phyloP scores from a whole-genome alignment of 495 filamentous ascomycete genomes.

The Lophium mytilinum region DNA sequence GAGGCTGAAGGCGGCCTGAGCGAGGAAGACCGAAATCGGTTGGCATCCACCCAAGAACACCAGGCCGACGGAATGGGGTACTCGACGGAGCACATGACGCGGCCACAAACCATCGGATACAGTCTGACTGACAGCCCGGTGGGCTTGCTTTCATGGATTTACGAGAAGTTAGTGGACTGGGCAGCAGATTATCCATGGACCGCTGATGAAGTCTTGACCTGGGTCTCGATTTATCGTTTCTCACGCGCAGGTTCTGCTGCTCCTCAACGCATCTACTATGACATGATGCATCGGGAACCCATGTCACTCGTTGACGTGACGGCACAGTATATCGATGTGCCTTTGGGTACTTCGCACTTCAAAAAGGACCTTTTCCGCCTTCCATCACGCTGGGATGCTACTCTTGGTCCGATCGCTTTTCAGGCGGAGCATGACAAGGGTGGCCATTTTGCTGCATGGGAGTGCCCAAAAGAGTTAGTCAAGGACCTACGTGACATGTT shows the following conservation, averaged over 20 bases:
- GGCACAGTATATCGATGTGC: slow-evolving; percentile 32
- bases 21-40: slow-evolving; percentile 23
- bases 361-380: slow-evolving; percentile 44
- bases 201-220: slow-evolving; percentile 46
- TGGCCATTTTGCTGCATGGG: slow-evolving; percentile 27
- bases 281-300: slow-evolving; percentile 28
- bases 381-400: slow-evolving; percentile 44
- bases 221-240: slow-evolving; percentile 46
- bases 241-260: slow-evolving; percentile 42
- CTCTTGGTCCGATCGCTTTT: slow-evolving; percentile 47
- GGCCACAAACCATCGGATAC: slow-evolving; percentile 45
- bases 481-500: slow-evolving; percentile 21
- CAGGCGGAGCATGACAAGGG: slow-evolving; percentile 28
- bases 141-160: slow-evolving; percentile 46
- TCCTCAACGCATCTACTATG: slow-evolving; percentile 42
- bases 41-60: slow-evolving; percentile 31
- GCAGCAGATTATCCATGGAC: slow-evolving; percentile 45
- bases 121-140: slow-evolving; percentile 44
- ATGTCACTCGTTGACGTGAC: neutral
- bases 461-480: slow-evolving; percentile 14
- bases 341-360: slow-evolving; percentile 47
- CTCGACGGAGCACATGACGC: slow-evolving; percentile 37
- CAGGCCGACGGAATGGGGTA: slow-evolving; percentile 36
- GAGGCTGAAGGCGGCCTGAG: slow-evolving; percentile 31
- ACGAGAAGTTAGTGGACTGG: slow-evolving; percentile 45